Conservation (phyloP, 805 yeast species). For the Spathaspora passalidarum region DNA sequence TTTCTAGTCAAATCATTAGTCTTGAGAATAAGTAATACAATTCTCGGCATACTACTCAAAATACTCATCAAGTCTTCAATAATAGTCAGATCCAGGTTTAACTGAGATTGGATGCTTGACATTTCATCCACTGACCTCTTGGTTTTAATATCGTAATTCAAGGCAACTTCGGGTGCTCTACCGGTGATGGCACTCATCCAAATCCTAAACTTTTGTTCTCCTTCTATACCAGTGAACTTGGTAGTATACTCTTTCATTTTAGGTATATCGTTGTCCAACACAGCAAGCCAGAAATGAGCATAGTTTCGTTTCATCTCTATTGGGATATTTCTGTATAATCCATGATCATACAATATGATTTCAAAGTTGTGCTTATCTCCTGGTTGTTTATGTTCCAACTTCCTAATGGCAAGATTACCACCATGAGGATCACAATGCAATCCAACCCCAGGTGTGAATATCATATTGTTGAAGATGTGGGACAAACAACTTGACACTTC, state of each 20-base stretch:
- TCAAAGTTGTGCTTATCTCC: slow-evolving; percentile 70
- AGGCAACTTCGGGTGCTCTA: slow-evolving; percentile 75
- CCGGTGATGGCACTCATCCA: slow-evolving; percentile 96
- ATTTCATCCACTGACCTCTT: slow-evolving; percentile 63
- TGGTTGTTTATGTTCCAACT: slow-evolving; percentile 14
- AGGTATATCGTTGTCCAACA: slow-evolving; percentile 65
- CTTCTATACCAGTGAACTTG: slow-evolving; percentile 72
- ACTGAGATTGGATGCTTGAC: slow-evolving; percentile 57
- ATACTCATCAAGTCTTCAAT: slow-evolving; percentile 76
- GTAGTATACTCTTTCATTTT: slow-evolving; percentile 73
- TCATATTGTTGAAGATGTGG: slow-evolving; percentile 92
- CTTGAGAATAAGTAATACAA: slow-evolving; percentile 81
- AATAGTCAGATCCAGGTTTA: slow-evolving; percentile 57
- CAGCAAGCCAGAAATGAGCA: slow-evolving; percentile 89
- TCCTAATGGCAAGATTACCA: slow-evolving; percentile 85
- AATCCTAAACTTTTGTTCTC: slow-evolving; percentile 70
- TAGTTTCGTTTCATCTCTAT: slow-evolving; percentile 74
- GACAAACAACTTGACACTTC: slow-evolving; percentile 84
- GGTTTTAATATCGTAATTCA: slow-evolving; percentile 56
- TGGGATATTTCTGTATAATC: slow-evolving; percentile 83
- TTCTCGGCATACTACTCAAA: slow-evolving; percentile 75
- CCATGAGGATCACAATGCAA: slow-evolving; percentile 99
- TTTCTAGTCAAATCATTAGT: slow-evolving; percentile 92
- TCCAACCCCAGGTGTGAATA: slow-evolving; percentile 87
- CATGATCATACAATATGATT: slow-evolving; percentile 90